Conservation (phyloP, 1,284 basidiomycete genomes). For the Austroboletus novae-zelandiae region DNA sequence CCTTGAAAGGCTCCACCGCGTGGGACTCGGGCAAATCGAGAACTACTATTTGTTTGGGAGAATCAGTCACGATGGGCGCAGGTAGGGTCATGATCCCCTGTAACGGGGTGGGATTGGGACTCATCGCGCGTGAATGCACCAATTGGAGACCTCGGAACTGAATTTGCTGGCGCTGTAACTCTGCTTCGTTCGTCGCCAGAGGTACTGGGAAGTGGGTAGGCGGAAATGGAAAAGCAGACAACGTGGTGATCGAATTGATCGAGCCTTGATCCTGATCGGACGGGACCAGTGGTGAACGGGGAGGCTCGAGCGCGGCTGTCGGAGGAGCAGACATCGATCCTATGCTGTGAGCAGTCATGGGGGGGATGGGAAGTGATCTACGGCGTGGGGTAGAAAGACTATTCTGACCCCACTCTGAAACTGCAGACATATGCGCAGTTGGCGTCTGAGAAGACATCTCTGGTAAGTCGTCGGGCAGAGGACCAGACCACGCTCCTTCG, state of each 20-base stretch:
- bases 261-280: constrained; percentile 35
- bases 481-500: constrained; percentile 68
- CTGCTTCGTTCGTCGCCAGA: constrained; percentile 33
- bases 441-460: constrained; percentile 23
- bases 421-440: background rate
- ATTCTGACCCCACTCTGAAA: constrained; percentile 33
- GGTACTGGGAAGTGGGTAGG: constrained; percentile 70
- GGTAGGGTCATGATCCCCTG: constrained; percentile 23
- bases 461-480: constrained; percentile 53
- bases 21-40: constrained; percentile 5
- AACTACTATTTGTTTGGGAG: constrained; percentile 15
- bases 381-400: constrained; percentile 16
- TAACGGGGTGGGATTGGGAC: constrained; percentile 21
- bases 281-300: constrained; percentile 37
- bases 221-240: constrained; percentile 69
- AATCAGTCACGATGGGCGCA: constrained; percentile 21
- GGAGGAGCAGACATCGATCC: constrained; percentile 9
- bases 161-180: constrained; percentile 29
- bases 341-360: constrained; percentile 9
- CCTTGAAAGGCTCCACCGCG: background rate
- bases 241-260: constrained; percentile 57
- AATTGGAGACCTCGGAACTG: constrained; percentile 24
- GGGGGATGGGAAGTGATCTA: constrained; percentile 24
- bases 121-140: constrained; percentile 17
- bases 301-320: constrained; percentile 29